These are phyloP conservation scores for Sicyos baderoa DNA, from an alignment of 306 rosid species.

Conservation along the genomic window DNA sequence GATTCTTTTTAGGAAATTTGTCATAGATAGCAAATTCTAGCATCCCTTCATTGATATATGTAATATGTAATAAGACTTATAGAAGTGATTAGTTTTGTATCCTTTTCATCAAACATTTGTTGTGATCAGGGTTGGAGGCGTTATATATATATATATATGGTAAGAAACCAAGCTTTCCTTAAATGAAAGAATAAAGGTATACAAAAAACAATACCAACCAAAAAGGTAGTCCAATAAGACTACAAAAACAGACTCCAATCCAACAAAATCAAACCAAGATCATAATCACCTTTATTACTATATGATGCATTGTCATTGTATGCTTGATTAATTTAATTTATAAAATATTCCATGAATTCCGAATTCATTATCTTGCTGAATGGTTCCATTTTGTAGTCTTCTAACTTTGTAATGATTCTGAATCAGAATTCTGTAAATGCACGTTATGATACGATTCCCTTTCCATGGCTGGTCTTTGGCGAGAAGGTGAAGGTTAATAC, in stretches of 20 bases:
- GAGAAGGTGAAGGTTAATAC: slow-evolving; percentile 92
- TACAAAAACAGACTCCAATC: not conserved
- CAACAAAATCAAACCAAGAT: not conserved
- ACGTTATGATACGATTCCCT: slow-evolving; percentile 83
- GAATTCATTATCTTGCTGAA: not conserved
- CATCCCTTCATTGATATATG: not conserved
- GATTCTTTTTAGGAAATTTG: not conserved
- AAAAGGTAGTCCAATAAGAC: not conserved
- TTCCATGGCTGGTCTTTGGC: slow-evolving; percentile 95
- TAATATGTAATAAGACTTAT: not conserved
- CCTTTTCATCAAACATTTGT: not conserved
- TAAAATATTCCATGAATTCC: not conserved
- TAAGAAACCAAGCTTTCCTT: not conserved
- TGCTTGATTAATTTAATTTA: not conserved
- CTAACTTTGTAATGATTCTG: slow-evolving; percentile 23
- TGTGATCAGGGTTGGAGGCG: not conserved
- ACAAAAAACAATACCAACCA: not conserved
- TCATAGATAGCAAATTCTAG: too few relatives aligned
- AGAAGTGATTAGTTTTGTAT: not conserved
- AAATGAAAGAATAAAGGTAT: not conserved
- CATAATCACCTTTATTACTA: not conserved
- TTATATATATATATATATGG: not conserved
- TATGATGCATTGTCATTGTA: not conserved
- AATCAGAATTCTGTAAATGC: slow-evolving; percentile 89
- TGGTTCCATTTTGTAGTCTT: not conserved